A percentile compares a stretch with the other conserved stretches of the same genome.
Conservation (phyloP, 179 eudicot genomes). For the Carnegiea gigantea region DNA sequence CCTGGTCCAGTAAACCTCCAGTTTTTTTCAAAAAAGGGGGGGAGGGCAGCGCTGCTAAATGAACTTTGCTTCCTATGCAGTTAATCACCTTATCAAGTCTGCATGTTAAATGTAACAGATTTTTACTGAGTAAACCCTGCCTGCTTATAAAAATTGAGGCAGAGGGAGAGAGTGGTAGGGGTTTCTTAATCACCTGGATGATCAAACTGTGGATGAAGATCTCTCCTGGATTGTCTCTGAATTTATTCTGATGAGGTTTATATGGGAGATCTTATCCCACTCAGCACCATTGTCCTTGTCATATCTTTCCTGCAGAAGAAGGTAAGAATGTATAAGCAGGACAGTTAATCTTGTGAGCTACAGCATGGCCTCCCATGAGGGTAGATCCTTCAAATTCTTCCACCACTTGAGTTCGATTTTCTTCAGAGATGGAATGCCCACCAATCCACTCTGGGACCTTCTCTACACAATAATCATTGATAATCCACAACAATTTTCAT, state of each 20-base stretch:
- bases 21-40: too few relatives aligned
- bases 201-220: slow-evolving; percentile 8
- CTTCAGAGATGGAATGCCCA: slow-evolving; percentile 9
- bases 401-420: slow-evolving; percentile 23
- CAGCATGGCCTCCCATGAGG: slow-evolving; percentile 8
- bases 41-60: too few relatives aligned
- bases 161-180: too few relatives aligned
- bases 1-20: too few relatives aligned
- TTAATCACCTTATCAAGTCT: too few relatives aligned
- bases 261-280: slow-evolving; percentile 28
- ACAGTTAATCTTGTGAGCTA: slow-evolving; percentile 11
- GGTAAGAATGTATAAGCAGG: slow-evolving; percentile 14
- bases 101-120: too few relatives aligned
- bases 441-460: slow-evolving; percentile 25
- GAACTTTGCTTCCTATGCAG: too few relatives aligned
- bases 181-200: background rate
- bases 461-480: slow-evolving; percentile 19
- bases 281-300: slow-evolving; percentile 19
- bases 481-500: slow-evolving; percentile 18
- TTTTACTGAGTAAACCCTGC: too few relatives aligned
- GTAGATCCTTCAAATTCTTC: slow-evolving; percentile 11
- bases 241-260: slow-evolving; percentile 18
- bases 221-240: slow-evolving; percentile 20
- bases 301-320: slow-evolving; percentile 25
- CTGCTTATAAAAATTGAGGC: too few relatives aligned